Base-by-base conservation (phyloP, 768 basidiomycete species). In the Leccinum uliginosum region DNA sequence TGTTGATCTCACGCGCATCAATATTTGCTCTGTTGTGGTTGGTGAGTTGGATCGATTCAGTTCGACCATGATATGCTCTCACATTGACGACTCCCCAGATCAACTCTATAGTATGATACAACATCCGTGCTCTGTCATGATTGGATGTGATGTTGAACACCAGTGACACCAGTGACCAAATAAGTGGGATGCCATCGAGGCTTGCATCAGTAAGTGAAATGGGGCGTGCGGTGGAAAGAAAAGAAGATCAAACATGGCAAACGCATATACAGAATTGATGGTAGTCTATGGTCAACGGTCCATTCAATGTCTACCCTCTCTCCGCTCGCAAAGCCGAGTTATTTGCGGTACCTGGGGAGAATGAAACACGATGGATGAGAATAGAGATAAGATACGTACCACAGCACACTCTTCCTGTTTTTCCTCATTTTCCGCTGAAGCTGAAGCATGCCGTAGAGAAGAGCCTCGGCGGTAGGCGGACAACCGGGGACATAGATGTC, bases 401-500 rank as follows among this genome's bases (percentile, higher is more conserved):
- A 98, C 51, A 92, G 76, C 12, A 94, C 88, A 45, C 85, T 84
- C 75, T 91, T 91, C 67, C 94, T 79, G 74, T 83, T 90, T 67
- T 86, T 81, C 65, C 93, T 78, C 91, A 97, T 97, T 80, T 98
- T 98, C 55, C 94, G 85, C 74, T 97, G 94, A 50, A 98, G 82
- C 71, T 98, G 94, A 47, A 98, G 82, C 93, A 97, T 93, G 50
- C 94, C 94, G 66, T 95, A 97, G 59, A 98, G 79, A 40, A 98
- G 80, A 14, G 97, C 97, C 73, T 99, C 97, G n/a, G 97, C 96
- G 3, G 90, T 93, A 9, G 89, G 90, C 21, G 89, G 91, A 73
- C 94, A 97, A 0, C 95, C 96, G 23, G 95, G 96, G 7, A 98
- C 96, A 70, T 98, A 98, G 55, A 98, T 94, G 71, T 98, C 96